These are phyloP conservation scores for Rhizoclosmatium globosum DNA, from an alignment of 192 early-diverging fungal species.

Conservation along the genomic window DNA sequence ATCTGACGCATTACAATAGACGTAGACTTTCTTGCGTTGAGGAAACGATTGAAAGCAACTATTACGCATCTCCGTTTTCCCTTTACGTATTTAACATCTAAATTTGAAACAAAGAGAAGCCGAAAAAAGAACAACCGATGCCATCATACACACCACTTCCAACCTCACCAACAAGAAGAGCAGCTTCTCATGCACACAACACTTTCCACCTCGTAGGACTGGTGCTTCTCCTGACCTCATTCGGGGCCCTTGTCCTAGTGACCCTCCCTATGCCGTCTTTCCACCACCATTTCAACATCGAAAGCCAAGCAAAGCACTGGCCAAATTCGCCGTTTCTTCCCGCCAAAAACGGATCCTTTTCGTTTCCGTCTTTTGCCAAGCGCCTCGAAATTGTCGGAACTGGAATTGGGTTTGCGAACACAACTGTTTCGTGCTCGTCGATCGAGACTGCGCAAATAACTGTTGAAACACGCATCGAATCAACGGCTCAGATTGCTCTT, in stretches of 20 bases:
- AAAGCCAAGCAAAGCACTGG: background rate
- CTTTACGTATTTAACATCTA: too few relatives aligned
- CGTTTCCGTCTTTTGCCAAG: background rate
- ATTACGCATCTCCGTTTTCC: too few relatives aligned
- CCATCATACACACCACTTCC: too few relatives aligned
- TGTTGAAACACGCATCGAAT: background rate
- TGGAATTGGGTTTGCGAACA: background rate
- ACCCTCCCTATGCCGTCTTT: background rate
- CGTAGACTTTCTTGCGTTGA: too few relatives aligned
- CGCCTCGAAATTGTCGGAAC: background rate
- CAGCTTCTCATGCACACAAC: too few relatives aligned
- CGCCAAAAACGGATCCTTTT: background rate
- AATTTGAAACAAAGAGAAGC: too few relatives aligned
- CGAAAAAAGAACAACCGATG: too few relatives aligned
- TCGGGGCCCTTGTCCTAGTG: background rate
- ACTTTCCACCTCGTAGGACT: too few relatives aligned
- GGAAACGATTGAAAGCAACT: too few relatives aligned
- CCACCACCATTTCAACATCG: background rate
- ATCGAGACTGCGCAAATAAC: background rate
- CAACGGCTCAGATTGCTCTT: background rate
- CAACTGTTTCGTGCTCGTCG: background rate
- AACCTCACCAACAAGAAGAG: too few relatives aligned
- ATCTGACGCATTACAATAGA: too few relatives aligned
- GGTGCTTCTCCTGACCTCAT: too few relatives aligned
- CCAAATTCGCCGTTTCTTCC: background rate